phyloP scores from a whole-genome alignment of 495 filamentous ascomycete genomes.

The Annulohypoxylon moriforme region DNA sequence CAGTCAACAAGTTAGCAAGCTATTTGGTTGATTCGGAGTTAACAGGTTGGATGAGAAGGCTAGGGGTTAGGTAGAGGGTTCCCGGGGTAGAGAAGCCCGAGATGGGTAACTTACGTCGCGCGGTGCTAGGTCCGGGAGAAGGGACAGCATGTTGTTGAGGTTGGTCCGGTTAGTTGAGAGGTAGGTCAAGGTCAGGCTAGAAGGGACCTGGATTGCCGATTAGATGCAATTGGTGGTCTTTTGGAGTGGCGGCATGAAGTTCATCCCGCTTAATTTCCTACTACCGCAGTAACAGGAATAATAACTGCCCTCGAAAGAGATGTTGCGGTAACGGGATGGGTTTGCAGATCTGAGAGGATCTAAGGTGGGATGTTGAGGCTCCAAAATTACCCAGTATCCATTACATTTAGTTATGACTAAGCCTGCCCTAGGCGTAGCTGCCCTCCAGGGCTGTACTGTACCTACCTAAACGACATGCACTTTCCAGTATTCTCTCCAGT shows the following conservation, averaged over 20 bases:
- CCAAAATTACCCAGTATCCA: no score
- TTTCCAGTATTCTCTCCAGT: neutral
- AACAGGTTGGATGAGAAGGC: neutral
- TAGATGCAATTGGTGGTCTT: slow-evolving; percentile 14
- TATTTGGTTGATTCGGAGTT: no score
- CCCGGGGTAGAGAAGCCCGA: neutral
- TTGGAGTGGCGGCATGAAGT: neutral
- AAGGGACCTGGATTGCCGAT: slow-evolving; percentile 30
- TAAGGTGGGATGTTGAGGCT: slow-evolving; percentile 34
- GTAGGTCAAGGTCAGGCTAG: slow-evolving; percentile 32
- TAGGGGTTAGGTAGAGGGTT: neutral
- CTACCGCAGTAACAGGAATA: slow-evolving; percentile 1
- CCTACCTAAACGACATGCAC: neutral
- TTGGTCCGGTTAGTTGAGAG: neutral
- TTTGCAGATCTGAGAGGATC: slow-evolving; percentile 4
- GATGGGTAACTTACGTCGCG: slow-evolving; percentile 69
- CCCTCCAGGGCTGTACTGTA: neutral
- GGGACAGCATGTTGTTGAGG: slow-evolving; percentile 64
- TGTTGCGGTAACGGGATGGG: slow-evolving; percentile 1
- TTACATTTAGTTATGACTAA: slow-evolving; percentile 35
- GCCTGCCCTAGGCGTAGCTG: neutral
- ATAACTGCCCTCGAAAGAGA: slow-evolving; percentile 11
- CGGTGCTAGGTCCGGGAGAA: slow-evolving; percentile 77
- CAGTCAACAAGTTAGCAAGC: neutral
- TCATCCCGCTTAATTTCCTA: slow-evolving; percentile 21